Base-by-base conservation (phyloP, 2,329 filamentous ascomycete species). In the Colletotrichum camelliae region DNA sequence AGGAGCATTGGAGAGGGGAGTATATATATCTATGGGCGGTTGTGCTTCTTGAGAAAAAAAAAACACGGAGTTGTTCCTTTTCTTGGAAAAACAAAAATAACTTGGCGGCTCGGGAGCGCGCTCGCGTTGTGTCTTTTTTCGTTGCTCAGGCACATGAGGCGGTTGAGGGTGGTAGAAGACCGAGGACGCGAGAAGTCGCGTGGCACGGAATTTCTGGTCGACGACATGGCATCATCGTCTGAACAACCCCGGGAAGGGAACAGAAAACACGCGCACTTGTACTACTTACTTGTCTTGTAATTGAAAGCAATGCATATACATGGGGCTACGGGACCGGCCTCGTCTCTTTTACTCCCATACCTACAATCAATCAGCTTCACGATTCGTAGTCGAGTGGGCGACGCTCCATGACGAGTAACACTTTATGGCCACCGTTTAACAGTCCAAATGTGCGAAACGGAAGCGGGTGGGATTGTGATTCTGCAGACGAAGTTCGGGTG, bases 261-360 rank as follows among this genome's bases (percentile, higher is more conserved):
- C 35, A 64, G 33, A 24, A 27, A 16, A 7, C 10, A 43, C 7
- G 3, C n/a, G 10, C 15, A 18, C 18, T 82, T 83, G 79, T 88
- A 84, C 2, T 82, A 81, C 29, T 81, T 81, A 74, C 77, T 83
- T 57, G 79, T 79, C 77, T 88, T 80, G 79, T 88, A 88, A 79
- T 83, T 82, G 27, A 80, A 79, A 43, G n/a, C 66, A 74, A 71
- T 61, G 37, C 61, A 70, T 39, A 71, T 39, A 67, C 29, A 52
- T 52, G 43, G 16, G 67, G 52, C 61, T 66, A 71, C 29, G 29
- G 37, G 31, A 27, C 48, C 71, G 52, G 67, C 60, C 67, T 35
- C 37, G 55, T n/a, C 15, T 67, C 39, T 33, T 24, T 8, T 33
- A 33, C 27, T 24, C 18, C 15, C 13, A 24, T 31, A 7, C 24